Evolutionary conservation across 2,329 filamentous ascomycete species (phyloP).

Genomic region (Sporothrix brunneoviolacea): DNA sequence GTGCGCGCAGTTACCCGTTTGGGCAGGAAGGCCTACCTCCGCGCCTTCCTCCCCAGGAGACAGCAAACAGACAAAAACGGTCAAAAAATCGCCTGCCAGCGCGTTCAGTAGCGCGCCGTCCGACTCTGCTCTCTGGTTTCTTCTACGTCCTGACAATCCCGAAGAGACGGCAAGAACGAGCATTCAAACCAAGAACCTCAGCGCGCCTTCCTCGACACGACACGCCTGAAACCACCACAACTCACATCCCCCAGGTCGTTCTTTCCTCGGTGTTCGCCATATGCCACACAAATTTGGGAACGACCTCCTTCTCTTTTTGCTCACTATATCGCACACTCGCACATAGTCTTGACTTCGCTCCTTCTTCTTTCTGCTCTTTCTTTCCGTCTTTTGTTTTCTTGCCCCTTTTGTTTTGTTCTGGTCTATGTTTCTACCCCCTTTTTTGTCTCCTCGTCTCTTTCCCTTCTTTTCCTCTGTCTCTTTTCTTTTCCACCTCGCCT

Average conservation of each 20-base stretch:
- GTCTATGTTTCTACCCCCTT: background rate
- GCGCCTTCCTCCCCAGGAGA: constrained; percentile 5
- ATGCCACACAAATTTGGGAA: background rate
- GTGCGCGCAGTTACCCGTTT: background rate
- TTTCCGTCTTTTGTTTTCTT: background rate
- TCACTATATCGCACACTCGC: background rate
- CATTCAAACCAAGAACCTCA: background rate
- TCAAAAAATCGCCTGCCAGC: background rate
- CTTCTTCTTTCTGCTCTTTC: background rate
- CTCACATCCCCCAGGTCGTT: background rate
- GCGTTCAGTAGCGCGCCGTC: background rate
- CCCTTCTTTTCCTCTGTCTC: background rate
- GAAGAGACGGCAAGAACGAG: background rate
- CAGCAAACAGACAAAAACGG: background rate
- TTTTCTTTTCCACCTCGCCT: background rate
- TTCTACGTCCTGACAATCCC: background rate
- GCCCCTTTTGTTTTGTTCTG: background rate
- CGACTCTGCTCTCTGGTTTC: background rate
- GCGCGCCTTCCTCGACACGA: constrained; percentile 10
- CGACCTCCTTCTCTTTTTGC: background rate
- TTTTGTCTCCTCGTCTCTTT: background rate
- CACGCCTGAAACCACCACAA: background rate
- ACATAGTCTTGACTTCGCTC: background rate
- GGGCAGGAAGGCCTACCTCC: constrained; percentile 6
- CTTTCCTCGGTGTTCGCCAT: constrained; percentile 5